Evolutionary conservation across 108 stramenopile species (phyloP), one percentile per base, ranked within the genome.

Genomic region (Pseudonitzschia pungens): DNA sequence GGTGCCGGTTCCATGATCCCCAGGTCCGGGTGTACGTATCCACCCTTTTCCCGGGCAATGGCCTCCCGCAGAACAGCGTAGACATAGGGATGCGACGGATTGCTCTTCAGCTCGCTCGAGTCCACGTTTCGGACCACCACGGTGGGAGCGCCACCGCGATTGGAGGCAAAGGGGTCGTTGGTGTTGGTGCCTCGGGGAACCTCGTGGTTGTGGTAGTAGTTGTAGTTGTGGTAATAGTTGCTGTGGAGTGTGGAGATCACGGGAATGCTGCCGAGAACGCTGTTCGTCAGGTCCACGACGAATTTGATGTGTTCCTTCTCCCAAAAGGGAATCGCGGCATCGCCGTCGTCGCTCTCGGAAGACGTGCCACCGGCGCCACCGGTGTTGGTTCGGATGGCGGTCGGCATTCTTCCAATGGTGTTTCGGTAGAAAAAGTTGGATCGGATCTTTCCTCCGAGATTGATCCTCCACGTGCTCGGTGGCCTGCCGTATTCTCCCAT

Each of bases 21-120:
- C 59, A 94, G 73, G 76, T 94, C 93, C 20, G 93, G 90, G 74
- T 94, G 90, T 4, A 94, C 93, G 71, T 73, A 94, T 51, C 93
- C 93, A 21, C 81, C 81, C 24, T 83, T 77, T 67, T 86, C 88
- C 55, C 93, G 73, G 43, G 90, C 59, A 12, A 94, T 68, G 28
- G 89, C 83, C 78, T 94, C 92, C 32, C 89, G 76, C 32, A 94
- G 58, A 9, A 82, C 81, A 22, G 83, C 74, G 70, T 84, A 94
- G 18, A 87, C 77, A 56, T 75, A 81, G 16, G 92, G 88, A 81
- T 91, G 87, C 32, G 78, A 80, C 10, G 83, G 85, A 79, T 86
- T 63, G 53, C 22, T 57, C 31, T 29, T 26, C 59, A 60, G 14
- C 18, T 60, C 59, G 6, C 31, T 15, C 27, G 59, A n/a, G 28